Evolutionary conservation across 208 protist species (phyloP).

Genomic region (Trypanosoma conorhini): DNA sequence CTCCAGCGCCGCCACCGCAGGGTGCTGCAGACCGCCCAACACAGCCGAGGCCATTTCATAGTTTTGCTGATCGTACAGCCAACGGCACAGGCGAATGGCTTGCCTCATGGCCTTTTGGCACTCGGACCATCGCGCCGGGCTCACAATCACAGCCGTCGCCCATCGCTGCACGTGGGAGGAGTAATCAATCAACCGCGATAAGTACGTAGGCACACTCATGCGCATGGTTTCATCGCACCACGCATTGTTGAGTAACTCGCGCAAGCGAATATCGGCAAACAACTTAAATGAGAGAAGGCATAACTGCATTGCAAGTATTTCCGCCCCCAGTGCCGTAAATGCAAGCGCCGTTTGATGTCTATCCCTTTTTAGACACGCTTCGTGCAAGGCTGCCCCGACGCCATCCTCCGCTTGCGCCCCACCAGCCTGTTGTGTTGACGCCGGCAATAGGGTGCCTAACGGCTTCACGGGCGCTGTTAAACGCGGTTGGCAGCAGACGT

Average conservation of each 20-base stretch:
- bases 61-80: slow-evolving; percentile 68
- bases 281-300: slow-evolving; percentile 65
- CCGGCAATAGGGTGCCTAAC: slow-evolving; percentile 9
- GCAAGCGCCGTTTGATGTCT: background rate
- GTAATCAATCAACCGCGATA: slow-evolving; percentile 54
- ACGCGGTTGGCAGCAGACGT: background rate
- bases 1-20: slow-evolving; percentile 39
- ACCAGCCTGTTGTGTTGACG: background rate
- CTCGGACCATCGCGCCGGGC: slow-evolving; percentile 38
- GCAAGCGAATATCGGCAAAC: slow-evolving; percentile 51
- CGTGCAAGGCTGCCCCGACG: background rate
- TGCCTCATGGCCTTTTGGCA: slow-evolving; percentile 37
- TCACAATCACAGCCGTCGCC: slow-evolving; percentile 48
- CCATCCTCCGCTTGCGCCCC: background rate
- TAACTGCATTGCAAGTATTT: slow-evolving; percentile 47
- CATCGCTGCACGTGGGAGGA: slow-evolving; percentile 44
- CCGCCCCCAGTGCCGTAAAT: slow-evolving; percentile 28
- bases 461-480: slow-evolving; percentile 1
- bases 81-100: slow-evolving; percentile 47
- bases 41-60: slow-evolving; percentile 68
- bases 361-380: background rate
- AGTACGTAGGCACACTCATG: slow-evolving; percentile 35
- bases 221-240: slow-evolving; percentile 44
- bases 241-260: slow-evolving; percentile 69
- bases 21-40: slow-evolving; percentile 54